phyloP scores from a whole-genome alignment of 2,329 filamentous ascomycete species.

The Trichoderma cornu-damae region DNA sequence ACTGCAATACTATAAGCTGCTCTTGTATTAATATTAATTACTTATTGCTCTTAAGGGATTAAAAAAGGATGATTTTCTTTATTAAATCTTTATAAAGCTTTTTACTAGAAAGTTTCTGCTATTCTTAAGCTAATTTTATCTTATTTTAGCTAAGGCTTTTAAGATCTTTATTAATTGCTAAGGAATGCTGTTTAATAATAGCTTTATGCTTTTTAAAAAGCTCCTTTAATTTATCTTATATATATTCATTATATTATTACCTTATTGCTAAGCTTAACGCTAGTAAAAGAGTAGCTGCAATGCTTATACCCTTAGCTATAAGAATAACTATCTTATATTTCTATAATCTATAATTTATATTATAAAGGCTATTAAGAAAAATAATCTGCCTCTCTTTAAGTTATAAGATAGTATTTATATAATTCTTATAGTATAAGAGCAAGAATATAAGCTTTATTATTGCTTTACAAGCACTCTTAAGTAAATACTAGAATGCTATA shows the following conservation, averaged over 20 bases:
- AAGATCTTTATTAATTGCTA: neutral
- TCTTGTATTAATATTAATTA: conserved; percentile 5
- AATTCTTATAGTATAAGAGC: neutral
- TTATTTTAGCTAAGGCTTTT: neutral
- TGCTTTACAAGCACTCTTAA: no score
- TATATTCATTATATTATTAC: neutral
- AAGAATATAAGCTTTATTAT: conserved; percentile 4
- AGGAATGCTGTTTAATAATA: neutral
- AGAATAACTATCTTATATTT: conserved; percentile 11
- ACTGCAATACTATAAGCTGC: neutral
- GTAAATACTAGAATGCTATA: no score
- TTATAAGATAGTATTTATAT: neutral
- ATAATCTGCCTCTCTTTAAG: conserved; percentile 2
- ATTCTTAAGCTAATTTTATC: neutral
- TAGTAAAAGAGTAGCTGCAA: conserved; percentile 1
- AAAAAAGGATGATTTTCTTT: conserved; percentile 15
- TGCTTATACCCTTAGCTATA: conserved; percentile 14
- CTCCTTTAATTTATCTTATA: neutral
- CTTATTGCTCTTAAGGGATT: conserved; percentile 4
- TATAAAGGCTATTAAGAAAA: conserved; percentile 11
- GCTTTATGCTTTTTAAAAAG: neutral
- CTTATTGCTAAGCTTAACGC: neutral
- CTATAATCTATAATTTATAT: neutral
- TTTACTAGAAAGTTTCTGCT: neutral
- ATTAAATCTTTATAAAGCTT: conserved; percentile 6